Conservation (phyloP, 2,329 filamentous ascomycete species). For the Colletotrichum sp. region DNA sequence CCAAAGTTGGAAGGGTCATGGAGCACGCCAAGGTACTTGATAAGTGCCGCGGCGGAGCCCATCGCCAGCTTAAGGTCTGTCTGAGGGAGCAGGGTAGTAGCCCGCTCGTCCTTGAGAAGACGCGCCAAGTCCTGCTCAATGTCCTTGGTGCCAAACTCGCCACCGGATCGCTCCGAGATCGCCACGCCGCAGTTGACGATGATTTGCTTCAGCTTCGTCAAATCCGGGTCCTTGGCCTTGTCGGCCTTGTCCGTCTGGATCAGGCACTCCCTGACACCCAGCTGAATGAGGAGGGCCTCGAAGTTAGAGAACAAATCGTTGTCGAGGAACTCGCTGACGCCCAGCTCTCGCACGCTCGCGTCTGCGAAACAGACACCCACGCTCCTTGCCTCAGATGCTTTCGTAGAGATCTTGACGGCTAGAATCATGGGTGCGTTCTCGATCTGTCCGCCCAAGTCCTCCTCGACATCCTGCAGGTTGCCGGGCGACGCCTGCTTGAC, state of each 20-base stretch:
- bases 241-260: constrained; percentile 79
- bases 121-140: constrained; percentile 94
- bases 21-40: constrained; percentile 91
- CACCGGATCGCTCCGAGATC: constrained; percentile 76
- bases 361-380: constrained; percentile 98
- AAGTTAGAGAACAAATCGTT: constrained; percentile 99
- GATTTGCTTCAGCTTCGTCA: constrained; percentile 86
- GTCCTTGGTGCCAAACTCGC: constrained; percentile 86
- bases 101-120: constrained; percentile 84
- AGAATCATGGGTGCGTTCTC: constrained; percentile 94
- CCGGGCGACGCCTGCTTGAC: constrained; percentile 92
- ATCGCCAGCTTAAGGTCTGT: constrained; percentile 95
- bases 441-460: constrained; percentile 85
- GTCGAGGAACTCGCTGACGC: constrained; percentile 98
- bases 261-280: constrained; percentile 93
- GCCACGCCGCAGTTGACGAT: constrained; percentile 92
- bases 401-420: constrained; percentile 91
- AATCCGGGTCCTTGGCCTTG: constrained; percentile 87
- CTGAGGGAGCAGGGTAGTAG: constrained; percentile 79
- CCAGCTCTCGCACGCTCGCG: constrained; percentile 92
- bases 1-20: constrained; percentile 95
- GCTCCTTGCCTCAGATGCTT: constrained; percentile 80
- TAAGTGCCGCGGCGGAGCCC: constrained; percentile 90
- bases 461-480: constrained; percentile 95
- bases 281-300: constrained; percentile 92